Conservation (phyloP, 1,284 basidiomycete species). For the Ceratobasidium sp. region DNA sequence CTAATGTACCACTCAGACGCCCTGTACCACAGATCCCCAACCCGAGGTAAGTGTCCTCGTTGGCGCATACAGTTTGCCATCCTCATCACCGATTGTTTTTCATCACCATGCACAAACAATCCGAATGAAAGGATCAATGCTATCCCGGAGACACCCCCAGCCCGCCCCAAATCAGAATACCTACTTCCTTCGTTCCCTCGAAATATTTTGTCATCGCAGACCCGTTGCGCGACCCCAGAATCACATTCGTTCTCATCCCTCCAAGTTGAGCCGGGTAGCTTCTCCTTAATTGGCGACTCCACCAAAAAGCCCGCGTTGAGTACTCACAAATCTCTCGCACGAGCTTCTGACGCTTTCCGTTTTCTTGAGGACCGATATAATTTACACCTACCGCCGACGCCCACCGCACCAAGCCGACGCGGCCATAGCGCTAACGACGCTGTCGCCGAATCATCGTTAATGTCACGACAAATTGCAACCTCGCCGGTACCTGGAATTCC, state of each 20-base stretch:
- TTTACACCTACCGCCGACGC: constrained; percentile 35
- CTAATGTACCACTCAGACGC: not conserved
- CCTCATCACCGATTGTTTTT: constrained; percentile 13
- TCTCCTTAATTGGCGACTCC: constrained; percentile 37
- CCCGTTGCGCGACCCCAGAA: constrained; percentile 34
- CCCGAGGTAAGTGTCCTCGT: constrained; percentile 19
- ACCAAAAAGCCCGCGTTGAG: constrained; percentile 36
- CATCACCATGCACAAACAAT: constrained; percentile 26
- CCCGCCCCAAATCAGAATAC: constrained; percentile 37
- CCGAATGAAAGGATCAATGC: constrained; percentile 34
- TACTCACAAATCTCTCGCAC: constrained; percentile 39
- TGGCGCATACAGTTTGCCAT: constrained; percentile 23
- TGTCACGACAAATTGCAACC: constrained; percentile 4
- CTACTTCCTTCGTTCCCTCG: constrained; percentile 36
- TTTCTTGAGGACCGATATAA: constrained; percentile 37
- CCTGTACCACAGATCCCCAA: constrained; percentile 7
- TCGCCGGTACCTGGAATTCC: constrained; percentile 20
- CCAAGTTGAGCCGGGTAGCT: constrained; percentile 39
- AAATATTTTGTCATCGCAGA: constrained; percentile 31
- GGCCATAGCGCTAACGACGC: constrained; percentile 40
- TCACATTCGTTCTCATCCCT: constrained; percentile 40
- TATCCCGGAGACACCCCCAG: constrained; percentile 11
- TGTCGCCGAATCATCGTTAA: constrained; percentile 37
- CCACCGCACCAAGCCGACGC: constrained; percentile 13
- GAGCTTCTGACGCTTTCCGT: constrained; percentile 40